These are phyloP conservation scores for Phytophthora uliginosa DNA, from an alignment of 352 stramenopile genomes.

Conservation along the genomic window DNA sequence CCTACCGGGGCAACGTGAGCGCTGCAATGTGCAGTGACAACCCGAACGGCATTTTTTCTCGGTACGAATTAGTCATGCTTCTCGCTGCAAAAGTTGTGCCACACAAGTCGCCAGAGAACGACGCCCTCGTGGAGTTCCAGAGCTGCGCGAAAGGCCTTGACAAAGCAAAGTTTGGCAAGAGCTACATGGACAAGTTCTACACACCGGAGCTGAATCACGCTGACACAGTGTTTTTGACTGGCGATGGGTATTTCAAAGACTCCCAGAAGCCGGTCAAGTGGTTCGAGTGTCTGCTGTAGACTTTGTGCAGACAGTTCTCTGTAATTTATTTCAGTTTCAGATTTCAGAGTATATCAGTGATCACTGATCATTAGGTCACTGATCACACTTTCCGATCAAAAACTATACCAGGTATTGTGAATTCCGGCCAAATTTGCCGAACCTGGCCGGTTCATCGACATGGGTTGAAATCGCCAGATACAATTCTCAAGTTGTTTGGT, in stretches of 20 bases:
- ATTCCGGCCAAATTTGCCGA: no score
- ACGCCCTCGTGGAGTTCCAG: constrained; percentile 54
- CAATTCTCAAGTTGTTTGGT: no score
- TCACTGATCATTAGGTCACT: no score
- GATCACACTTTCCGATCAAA: no score
- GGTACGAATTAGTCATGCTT: constrained; percentile 31
- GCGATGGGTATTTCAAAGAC: constrained; percentile 42
- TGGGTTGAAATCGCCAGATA: no score
- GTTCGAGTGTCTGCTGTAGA: constrained; percentile 54
- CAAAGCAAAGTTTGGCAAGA: constrained; percentile 37
- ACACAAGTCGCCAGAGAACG: constrained; percentile 45
- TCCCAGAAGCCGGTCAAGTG: constrained; percentile 53
- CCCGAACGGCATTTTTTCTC: constrained; percentile 42
- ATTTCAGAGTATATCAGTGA: neutral
- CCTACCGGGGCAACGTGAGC: constrained; percentile 43
- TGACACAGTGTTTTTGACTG: constrained; percentile 51
- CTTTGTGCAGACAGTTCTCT: neutral
- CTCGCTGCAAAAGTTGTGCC: constrained; percentile 23
- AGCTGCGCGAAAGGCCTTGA: constrained; percentile 52
- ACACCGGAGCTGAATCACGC: constrained; percentile 55
- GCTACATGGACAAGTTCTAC: constrained; percentile 49
- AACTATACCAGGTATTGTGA: no score
- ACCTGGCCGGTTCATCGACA: no score
- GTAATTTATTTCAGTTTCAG: neutral
- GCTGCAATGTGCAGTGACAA: constrained; percentile 52